phyloP scores from a whole-genome alignment of 257 asterid genomes.

The Solanum medicagineum region DNA sequence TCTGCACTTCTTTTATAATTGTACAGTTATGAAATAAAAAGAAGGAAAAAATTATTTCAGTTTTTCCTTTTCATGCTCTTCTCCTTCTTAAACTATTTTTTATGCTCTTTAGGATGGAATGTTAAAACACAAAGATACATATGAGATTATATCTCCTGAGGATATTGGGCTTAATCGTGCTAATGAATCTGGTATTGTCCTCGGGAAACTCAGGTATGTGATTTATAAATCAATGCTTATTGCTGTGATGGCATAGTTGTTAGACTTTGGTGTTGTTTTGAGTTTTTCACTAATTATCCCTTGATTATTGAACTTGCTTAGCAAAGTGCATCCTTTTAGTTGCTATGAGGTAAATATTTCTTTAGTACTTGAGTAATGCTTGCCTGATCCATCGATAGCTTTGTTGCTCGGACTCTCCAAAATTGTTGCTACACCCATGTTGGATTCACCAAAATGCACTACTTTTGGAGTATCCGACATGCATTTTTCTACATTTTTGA shows the following conservation, averaged over 20 bases:
- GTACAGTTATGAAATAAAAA: background rate
- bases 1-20: background rate
- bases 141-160: constrained; percentile 91
- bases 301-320: background rate
- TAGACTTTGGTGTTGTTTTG: background rate
- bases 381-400: background rate
- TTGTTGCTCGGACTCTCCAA: no score
- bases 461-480: no score
- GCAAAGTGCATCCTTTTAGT: background rate
- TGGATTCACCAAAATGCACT: no score
- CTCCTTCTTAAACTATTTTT: background rate
- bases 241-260: background rate
- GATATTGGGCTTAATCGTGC: constrained; percentile 89
- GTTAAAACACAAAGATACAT: constrained; percentile 83
- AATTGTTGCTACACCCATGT: no score
- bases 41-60: background rate
- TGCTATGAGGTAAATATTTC: background rate
- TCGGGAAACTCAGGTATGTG: constrained; percentile 88
- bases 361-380: background rate
- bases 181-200: constrained; percentile 90
- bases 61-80: background rate
- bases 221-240: background rate
- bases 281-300: background rate
- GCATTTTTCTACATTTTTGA: no score
- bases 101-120: constrained; percentile 69